phyloP scores from a whole-genome alignment of 805 yeast genomes.

The Teunomyces stri region DNA sequence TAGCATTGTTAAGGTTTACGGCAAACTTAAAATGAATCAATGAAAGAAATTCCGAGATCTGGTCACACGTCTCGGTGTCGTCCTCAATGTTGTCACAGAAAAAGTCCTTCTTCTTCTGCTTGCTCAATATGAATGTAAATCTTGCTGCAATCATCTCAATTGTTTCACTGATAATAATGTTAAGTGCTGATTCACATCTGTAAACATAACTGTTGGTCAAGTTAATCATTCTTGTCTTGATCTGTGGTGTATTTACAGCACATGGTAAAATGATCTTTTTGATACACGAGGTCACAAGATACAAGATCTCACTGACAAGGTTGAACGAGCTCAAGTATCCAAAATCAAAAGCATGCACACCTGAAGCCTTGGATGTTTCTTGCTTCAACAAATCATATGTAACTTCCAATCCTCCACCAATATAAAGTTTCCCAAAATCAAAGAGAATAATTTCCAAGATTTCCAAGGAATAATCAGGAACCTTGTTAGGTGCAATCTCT shows the following conservation, averaged over 20 bases:
- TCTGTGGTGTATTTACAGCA: constrained; percentile 55
- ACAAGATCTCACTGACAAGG: constrained; percentile 56
- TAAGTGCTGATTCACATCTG: constrained; percentile 63
- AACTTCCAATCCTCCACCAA: constrained; percentile 73
- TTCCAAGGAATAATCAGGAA: constrained; percentile 62
- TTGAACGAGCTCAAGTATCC: constrained; percentile 49
- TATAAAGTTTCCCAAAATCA: constrained; percentile 70
- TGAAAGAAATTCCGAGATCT: constrained; percentile 52
- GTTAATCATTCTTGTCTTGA: constrained; percentile 57
- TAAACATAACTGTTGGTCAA: constrained; percentile 60
- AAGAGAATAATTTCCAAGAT: constrained; percentile 63
- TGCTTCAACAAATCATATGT: constrained; percentile 49
- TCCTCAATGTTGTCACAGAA: constrained; percentile 46
- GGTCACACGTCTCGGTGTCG: constrained; percentile 71
- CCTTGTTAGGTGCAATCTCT: constrained; percentile 64
- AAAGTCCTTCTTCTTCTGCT: constrained; percentile 77
- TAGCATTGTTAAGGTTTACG: constrained; percentile 35
- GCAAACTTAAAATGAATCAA: constrained; percentile 40
- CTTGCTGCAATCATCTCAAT: constrained; percentile 51
- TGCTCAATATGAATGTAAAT: constrained; percentile 46
- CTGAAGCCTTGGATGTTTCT: constrained; percentile 29
- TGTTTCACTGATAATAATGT: constrained; percentile 60
- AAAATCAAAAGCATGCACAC: constrained; percentile 37
- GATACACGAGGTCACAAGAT: constrained; percentile 66
- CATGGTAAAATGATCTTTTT: constrained; percentile 76